Base-by-base conservation (phyloP, 2,329 filamentous ascomycete genomes). In the Sarocladium strictum region DNA sequence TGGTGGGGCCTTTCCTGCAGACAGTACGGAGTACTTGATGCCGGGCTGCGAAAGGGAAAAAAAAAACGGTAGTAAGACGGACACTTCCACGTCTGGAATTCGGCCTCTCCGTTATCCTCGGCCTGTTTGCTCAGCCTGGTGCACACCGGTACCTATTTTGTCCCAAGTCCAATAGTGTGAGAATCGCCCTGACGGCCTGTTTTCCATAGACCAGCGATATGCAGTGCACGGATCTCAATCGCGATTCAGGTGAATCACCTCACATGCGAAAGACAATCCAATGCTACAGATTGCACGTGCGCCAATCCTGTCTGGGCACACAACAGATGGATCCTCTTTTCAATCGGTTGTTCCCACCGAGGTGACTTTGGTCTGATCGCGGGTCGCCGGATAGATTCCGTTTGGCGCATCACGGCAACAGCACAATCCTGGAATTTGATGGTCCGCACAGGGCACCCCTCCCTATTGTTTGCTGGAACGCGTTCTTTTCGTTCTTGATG, bases 221-320 rank as follows among this genome's bases (percentile, higher is more conserved):
- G 47, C 15, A 21, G 47, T 35, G 47, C 47, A 51, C 47, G 47
- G 47, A 51, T 51, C 4, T n/a, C 17, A 51, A 51, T 51, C 19
- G 47, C 47, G 47, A 51, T 51, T 51, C 47, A 51, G 47, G 47
- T 51, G 29, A 35, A 51, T 51, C 47, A 35, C 29, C 24, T 17
- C 29, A 6, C 29, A 24, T 24, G 40, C 10, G 24, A 43, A 23
- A 43, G 21, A 24, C 21, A 43, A 17, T 6, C 35, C 35, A 47
- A 27, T 10, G 27, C 23, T 17, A 21, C 47, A 51, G n/a, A 35
- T 51, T 51, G n/a, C 24, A 6, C 17, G 15, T 5, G 14, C 23
- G 43, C 24, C 40, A 23, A 19, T 45, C 43, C 23, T 49, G 40
- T 21, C 21, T 19, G 4, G 35, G 35, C 43, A 29, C 12, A 27